Percentiles rank a stretch among this genome's conserved stretches.
Evolutionary conservation across 164 flowering plant genomes (phyloP).

Genomic region (Stephania cephalantha): DNA sequence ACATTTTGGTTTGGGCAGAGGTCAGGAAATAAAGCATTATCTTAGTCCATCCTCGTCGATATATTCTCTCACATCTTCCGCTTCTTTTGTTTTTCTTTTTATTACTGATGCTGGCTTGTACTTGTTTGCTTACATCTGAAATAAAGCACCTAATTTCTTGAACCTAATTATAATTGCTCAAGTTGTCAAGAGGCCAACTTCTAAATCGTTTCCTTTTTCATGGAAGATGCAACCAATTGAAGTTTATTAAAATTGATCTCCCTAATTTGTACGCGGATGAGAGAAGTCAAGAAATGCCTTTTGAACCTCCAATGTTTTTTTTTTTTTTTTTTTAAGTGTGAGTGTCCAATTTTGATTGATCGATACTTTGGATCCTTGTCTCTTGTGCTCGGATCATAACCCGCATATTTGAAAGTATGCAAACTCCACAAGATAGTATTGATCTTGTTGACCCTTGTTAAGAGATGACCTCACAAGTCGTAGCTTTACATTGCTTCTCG

Average conservation of each 20-base stretch:
- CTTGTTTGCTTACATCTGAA: neutral
- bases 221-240: no score
- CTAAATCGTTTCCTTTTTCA: no score
- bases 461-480: neutral
- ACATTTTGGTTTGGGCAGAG: neutral
- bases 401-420: neutral
- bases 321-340: no score
- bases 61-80: neutral
- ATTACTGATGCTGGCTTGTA: neutral
- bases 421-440: neutral
- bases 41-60: no score
- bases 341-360: neutral
- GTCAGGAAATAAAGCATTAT: neutral
- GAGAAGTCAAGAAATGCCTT: no score
- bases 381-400: neutral
- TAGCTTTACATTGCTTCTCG: neutral
- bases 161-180: no score
- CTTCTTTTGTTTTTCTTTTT: neutral
- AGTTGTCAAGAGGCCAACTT: no score
- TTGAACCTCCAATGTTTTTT: neutral
- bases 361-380: neutral
- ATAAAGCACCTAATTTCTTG: neutral
- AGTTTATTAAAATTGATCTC: no score
- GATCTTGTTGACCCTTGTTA: neutral
- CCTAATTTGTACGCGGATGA: no score